phyloP scores from a whole-genome alignment of 768 basidiomycete species.

The Chalciporus chontae region DNA sequence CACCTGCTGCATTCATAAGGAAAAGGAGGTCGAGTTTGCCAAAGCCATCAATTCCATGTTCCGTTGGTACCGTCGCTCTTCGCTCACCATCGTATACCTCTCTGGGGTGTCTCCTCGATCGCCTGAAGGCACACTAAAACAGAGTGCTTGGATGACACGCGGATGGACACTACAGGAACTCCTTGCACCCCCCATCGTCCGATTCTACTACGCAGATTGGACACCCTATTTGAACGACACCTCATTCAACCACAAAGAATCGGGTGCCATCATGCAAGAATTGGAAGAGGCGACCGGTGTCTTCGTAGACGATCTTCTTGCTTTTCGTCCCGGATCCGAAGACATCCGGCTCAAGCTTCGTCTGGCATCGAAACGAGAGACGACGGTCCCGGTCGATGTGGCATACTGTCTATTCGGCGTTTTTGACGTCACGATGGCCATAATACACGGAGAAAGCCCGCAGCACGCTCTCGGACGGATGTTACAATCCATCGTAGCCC shows the following conservation, averaged over 20 bases:
- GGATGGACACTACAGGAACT: constrained; percentile 25
- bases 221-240: constrained; percentile 14
- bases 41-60: constrained; percentile 22
- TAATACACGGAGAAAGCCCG: constrained; percentile 17
- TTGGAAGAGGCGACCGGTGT: constrained; percentile 9
- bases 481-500: constrained; percentile 16
- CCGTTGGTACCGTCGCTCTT: constrained; percentile 14
- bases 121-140: constrained; percentile 7
- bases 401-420: constrained; percentile 22
- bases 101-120: constrained; percentile 3
- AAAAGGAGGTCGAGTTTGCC: constrained; percentile 14
- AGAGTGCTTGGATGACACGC: constrained; percentile 19
- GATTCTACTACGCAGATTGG: constrained; percentile 22
- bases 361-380: constrained; percentile 21
- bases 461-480: constrained; percentile 19
- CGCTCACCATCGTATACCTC: constrained; percentile 21
- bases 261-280: constrained; percentile 12
- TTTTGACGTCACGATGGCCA: constrained; percentile 13
- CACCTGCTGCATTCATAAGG: constrained; percentile 24
- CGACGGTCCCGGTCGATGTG: constrained; percentile 16
- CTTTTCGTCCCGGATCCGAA: constrained; percentile 10
- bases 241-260: constrained; percentile 17
- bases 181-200: constrained; percentile 17
- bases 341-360: constrained; percentile 14
- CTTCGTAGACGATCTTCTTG: constrained; percentile 4